These are phyloP conservation scores for Russula earlei DNA, from an alignment of 768 basidiomycete genomes.

Conservation along the genomic window DNA sequence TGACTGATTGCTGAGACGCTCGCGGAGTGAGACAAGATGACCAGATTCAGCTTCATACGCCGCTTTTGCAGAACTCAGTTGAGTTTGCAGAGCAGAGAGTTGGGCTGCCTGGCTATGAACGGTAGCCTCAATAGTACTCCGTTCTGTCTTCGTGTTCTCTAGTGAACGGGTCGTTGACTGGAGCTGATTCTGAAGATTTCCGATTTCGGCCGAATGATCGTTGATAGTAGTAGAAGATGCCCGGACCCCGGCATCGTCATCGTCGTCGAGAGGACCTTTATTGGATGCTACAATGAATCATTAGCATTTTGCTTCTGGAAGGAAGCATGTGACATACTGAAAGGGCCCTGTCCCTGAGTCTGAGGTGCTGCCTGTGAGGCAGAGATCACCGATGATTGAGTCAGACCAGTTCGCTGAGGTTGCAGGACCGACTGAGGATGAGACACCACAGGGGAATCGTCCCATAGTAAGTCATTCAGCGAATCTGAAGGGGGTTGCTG, in stretches of 20 bases:
- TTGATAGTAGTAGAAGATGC: constrained; percentile 44
- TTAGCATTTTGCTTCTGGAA: neutral
- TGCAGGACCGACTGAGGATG: constrained; percentile 30
- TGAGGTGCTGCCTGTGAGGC: constrained; percentile 17
- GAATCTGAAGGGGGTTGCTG: constrained; percentile 31
- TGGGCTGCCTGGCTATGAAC: constrained; percentile 62
- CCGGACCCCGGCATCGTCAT: constrained; percentile 44
- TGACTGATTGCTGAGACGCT: constrained; percentile 57
- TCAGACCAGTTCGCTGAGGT: constrained; percentile 8
- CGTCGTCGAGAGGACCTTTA: constrained; percentile 64
- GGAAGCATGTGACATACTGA: constrained; percentile 30
- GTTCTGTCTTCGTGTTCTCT: constrained; percentile 54
- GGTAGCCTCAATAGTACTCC: constrained; percentile 51
- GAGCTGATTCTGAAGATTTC: constrained; percentile 79
- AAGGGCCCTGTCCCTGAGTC: constrained; percentile 38
- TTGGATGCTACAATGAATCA: constrained; percentile 13
- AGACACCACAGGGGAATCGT: constrained; percentile 30
- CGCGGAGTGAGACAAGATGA: constrained; percentile 54
- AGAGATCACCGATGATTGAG: neutral
- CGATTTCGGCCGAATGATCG: constrained; percentile 77
- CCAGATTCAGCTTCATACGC: constrained; percentile 80
- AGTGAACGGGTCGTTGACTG: constrained; percentile 69
- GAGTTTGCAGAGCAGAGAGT: constrained; percentile 71
- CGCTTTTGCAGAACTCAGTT: constrained; percentile 74
- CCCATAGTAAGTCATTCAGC: constrained; percentile 40